Percentiles rank a stretch among this genome's conserved stretches.
Conservation (phyloP, 139 green algal genomes). For the Zygnema cylindricum region DNA sequence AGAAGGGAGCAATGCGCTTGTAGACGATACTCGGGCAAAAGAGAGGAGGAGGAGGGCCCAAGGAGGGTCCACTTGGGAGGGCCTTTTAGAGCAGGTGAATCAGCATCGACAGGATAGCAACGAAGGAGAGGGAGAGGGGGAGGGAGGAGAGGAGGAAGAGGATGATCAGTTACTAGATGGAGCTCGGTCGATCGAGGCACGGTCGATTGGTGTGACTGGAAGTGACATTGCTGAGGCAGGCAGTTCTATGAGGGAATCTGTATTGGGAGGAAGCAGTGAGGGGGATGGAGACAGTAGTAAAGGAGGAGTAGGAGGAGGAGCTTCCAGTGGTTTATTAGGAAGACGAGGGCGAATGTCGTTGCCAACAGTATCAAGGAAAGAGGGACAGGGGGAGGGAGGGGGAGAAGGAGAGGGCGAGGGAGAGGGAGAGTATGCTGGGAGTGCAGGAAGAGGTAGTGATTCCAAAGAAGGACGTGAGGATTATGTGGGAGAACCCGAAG, state of each 20-base stretch:
- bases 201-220: background rate
- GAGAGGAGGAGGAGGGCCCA: background rate
- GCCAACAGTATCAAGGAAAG: background rate
- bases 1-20: conserved; percentile 9
- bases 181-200: too few relatives aligned
- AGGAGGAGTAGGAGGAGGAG: background rate
- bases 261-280: conserved; percentile 11
- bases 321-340: background rate
- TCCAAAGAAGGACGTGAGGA: too few relatives aligned
- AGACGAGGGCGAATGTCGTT: too few relatives aligned
- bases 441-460: too few relatives aligned
- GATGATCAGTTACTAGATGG: background rate
- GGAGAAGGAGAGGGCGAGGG: conserved; percentile 28
- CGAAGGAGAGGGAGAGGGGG: background rate
- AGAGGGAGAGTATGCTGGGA: conserved; percentile 26
- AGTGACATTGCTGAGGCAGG: conserved; percentile 21
- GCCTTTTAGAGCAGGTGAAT: background rate
- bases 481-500: background rate
- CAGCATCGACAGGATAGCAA: background rate
- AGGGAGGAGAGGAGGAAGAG: background rate
- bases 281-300: background rate
- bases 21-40: background rate
- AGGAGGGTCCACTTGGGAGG: background rate
- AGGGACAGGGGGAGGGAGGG: conserved; percentile 31
- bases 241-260: conserved; percentile 17